phyloP scores from a whole-genome alignment of 345 rosid genomes.

The Heritiera fomes region DNA sequence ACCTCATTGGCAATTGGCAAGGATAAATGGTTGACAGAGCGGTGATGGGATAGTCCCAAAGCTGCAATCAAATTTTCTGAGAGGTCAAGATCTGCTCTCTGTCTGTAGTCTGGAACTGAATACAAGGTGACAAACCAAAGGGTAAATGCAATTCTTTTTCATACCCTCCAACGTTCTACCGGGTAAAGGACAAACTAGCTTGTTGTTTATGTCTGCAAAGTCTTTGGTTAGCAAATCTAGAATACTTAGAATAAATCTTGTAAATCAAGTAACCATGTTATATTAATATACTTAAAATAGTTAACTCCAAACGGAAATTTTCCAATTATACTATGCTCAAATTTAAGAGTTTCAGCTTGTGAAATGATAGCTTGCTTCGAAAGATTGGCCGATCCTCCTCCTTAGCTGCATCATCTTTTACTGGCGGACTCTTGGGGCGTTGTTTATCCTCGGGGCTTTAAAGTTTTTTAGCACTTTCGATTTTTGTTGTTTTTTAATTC shows the following conservation, averaged over 20 bases:
- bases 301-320: background rate
- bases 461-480: no score
- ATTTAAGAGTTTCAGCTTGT: background rate
- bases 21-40: background rate
- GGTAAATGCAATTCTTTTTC: background rate
- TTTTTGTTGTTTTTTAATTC: no score
- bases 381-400: no score
- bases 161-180: no score
- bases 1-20: background rate
- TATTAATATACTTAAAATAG: no score
- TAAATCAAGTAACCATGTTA: no score
- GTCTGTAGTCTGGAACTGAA: conserved; percentile 8
- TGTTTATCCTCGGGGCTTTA: no score
- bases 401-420: no score
- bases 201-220: background rate
- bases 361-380: no score
- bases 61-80: conserved; percentile 14
- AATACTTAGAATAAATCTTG: no score
- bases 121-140: background rate
- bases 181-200: background rate
- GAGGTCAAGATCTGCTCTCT: conserved; percentile 11
- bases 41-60: background rate
- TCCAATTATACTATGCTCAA: background rate
- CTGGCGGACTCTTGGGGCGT: no score
- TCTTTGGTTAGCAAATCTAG: background rate